A percentile compares a stretch with the other conserved stretches of the same genome.
Conservation (phyloP, 257 asterid species). For the Salvia miltiorrhiza region DNA sequence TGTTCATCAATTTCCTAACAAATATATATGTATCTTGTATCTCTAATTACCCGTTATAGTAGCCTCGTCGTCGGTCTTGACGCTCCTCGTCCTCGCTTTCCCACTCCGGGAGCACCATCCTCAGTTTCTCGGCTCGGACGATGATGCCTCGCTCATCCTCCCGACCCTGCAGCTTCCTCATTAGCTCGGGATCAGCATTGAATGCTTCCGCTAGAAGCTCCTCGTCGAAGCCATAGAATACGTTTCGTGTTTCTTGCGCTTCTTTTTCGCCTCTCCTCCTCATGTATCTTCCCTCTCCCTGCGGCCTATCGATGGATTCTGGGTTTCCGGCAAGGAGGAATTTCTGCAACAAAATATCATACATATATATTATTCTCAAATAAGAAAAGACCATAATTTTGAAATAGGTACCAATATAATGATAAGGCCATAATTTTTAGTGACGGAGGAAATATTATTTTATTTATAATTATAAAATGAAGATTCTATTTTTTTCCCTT, state of each 20-base stretch:
- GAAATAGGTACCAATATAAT: no score
- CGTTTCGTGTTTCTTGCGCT: slow-evolving; percentile 21
- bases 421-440: no score
- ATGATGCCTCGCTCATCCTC: slow-evolving; percentile 52
- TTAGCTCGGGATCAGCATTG: slow-evolving; percentile 21
- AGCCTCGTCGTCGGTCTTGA: not conserved
- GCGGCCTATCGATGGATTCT: not conserved
- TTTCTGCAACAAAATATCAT: slow-evolving; percentile 33
- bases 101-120: slow-evolving; percentile 30
- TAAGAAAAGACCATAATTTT: no score
- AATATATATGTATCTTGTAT: no score
- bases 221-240: slow-evolving; percentile 39
- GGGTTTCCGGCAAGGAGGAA: slow-evolving; percentile 68
- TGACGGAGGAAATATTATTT: no score
- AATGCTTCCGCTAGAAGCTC: slow-evolving; percentile 39
- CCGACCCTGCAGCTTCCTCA: slow-evolving; percentile 28
- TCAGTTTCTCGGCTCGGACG: slow-evolving; percentile 37
- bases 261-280: slow-evolving; percentile 26
- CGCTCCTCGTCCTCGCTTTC: slow-evolving; percentile 17
- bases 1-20: no score
- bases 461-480: no score
- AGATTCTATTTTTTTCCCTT: no score
- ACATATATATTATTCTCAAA: no score
- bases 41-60: no score
- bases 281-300: no score